Conservation (phyloP, 208 protist species). For the Lotmaria passim region DNA sequence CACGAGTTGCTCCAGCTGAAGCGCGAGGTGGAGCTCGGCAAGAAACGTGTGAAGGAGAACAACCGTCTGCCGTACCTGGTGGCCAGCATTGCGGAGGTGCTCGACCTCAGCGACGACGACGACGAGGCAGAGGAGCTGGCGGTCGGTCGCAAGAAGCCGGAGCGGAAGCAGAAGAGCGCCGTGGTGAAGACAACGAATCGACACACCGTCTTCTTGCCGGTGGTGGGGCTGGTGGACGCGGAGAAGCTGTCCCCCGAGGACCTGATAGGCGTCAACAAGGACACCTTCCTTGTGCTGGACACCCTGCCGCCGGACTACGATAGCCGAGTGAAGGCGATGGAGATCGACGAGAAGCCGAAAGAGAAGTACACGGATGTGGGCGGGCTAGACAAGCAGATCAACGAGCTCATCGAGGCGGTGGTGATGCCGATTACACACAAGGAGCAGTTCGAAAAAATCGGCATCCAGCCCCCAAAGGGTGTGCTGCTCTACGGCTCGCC, state of each 20-base stretch:
- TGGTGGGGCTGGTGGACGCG: slow-evolving; percentile 99
- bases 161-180: slow-evolving; percentile 94
- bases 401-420: slow-evolving; percentile 98
- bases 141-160: slow-evolving; percentile 66
- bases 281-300: slow-evolving; percentile 99
- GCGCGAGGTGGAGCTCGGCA: slow-evolving; percentile 67
- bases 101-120: slow-evolving; percentile 84
- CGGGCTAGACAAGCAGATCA: slow-evolving; percentile 99
- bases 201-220: slow-evolving; percentile 99
- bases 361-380: slow-evolving; percentile 99
- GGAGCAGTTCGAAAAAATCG: slow-evolving; percentile 98
- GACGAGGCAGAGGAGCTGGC: slow-evolving; percentile 77
- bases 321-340: slow-evolving; percentile 99
- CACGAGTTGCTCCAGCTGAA: slow-evolving; percentile 61
- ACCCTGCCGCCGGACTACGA: slow-evolving; percentile 99
- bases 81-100: slow-evolving; percentile 83
- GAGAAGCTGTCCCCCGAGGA: slow-evolving; percentile 97
- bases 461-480: slow-evolving; percentile 99
- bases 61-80: slow-evolving; percentile 91
- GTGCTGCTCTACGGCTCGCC: slow-evolving; percentile 98
- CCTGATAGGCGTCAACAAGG: slow-evolving; percentile 99
- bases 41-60: slow-evolving; percentile 81
- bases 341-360: slow-evolving; percentile 99
- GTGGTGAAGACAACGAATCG: slow-evolving; percentile 99
- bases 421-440: slow-evolving; percentile 99